A percentile compares a stretch with the other conserved stretches of the same genome.
These are phyloP conservation scores for Schizochytrium sp. DNA, from an alignment of 108 stramenopile species.

Conservation along the genomic window DNA sequence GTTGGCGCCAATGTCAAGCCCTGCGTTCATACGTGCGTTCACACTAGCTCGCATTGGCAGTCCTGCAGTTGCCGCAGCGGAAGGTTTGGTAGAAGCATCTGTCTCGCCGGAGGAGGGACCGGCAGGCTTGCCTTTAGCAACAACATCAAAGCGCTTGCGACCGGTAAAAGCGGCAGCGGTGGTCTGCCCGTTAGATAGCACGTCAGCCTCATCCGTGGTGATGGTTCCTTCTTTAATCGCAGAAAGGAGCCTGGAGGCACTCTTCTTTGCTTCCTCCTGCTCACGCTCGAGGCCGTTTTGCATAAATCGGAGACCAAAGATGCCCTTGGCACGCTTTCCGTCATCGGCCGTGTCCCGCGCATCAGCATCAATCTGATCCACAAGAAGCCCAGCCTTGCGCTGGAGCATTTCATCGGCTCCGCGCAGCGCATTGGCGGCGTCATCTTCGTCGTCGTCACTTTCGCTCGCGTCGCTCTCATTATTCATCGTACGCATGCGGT, in stretches of 20 bases:
- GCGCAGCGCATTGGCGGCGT: slow-evolving; percentile 17
- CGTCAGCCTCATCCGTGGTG: background rate
- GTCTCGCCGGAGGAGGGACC: too few relatives aligned
- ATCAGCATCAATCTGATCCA: background rate
- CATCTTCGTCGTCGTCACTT: slow-evolving; percentile 37
- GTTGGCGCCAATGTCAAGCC: background rate
- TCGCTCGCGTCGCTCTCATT: slow-evolving; percentile 33
- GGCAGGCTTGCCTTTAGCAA: background rate
- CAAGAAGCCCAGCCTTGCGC: slow-evolving; percentile 24
- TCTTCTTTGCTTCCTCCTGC: background rate
- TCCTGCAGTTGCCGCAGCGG: too few relatives aligned
- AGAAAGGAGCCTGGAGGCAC: background rate
- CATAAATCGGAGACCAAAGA: background rate
- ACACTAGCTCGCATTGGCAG: background rate
- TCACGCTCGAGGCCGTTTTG: background rate
- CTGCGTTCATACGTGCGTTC: background rate
- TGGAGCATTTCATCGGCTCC: slow-evolving; percentile 30
- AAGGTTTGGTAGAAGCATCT: too few relatives aligned
- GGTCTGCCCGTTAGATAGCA: too few relatives aligned
- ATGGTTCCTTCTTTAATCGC: background rate
- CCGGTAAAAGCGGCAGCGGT: background rate
- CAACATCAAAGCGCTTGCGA: background rate
- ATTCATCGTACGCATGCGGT: slow-evolving; percentile 19
- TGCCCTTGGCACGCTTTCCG: background rate
- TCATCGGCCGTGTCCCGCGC: background rate